phyloP scores from a whole-genome alignment of 148 eudicot genomes.

The Amaranthus palmeri region DNA sequence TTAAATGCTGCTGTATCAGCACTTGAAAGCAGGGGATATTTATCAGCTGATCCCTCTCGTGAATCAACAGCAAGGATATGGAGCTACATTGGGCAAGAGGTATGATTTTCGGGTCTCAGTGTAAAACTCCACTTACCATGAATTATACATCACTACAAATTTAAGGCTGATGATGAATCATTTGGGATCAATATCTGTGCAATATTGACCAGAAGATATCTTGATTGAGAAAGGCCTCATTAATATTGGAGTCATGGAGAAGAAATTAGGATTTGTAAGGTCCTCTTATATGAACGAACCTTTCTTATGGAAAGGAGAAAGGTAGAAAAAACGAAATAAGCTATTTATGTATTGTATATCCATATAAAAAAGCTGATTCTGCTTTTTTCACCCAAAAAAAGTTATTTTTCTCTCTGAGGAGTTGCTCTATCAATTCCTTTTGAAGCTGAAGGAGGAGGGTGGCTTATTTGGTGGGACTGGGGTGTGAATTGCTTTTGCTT shows the following conservation, averaged over 20 bases:
- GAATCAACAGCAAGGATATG: constrained; percentile 52
- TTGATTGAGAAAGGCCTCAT: background rate
- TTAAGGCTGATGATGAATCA: no score
- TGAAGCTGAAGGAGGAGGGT: no score
- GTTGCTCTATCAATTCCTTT: no score
- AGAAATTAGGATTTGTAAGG: background rate
- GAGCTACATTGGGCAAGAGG: constrained; percentile 89
- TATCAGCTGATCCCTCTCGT: constrained; percentile 56
- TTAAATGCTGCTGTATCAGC: constrained; percentile 39
- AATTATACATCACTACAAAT: background rate
- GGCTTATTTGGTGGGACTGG: no score
- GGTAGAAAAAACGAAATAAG: background rate
- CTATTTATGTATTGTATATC: no score
- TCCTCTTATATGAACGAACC: background rate
- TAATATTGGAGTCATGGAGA: background rate
- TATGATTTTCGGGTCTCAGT: constrained; percentile 21
- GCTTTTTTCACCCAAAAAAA: no score
- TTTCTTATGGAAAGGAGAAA: background rate
- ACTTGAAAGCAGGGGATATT: constrained; percentile 59
- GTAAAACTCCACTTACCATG: background rate
- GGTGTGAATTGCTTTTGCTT: no score
- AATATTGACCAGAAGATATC: background rate
- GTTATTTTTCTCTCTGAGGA: no score
- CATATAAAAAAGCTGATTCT: no score
- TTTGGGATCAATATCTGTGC: background rate